phyloP scores from a whole-genome alignment of 179 eudicot genomes.

The Carnegiea gigantea region DNA sequence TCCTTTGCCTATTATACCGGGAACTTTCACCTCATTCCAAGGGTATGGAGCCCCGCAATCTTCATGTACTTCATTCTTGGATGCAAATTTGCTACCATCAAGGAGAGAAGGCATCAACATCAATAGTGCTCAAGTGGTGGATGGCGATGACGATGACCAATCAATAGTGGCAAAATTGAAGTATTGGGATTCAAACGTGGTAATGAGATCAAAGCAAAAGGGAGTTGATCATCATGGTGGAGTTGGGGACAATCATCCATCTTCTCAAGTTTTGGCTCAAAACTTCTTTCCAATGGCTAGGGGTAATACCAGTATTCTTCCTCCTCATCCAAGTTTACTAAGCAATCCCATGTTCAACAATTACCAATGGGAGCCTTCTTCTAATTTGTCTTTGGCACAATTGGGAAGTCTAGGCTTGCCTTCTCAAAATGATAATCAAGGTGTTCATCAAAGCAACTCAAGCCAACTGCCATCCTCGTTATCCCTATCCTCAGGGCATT shows the following conservation, averaged over 20 bases:
- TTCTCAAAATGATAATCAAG: slow-evolving; percentile 24
- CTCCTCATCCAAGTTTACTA: slow-evolving; percentile 27
- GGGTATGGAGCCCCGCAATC: slow-evolving; percentile 26
- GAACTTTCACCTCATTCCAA: slow-evolving; percentile 22
- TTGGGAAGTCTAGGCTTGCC: slow-evolving; percentile 28
- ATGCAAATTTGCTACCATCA: slow-evolving; percentile 29
- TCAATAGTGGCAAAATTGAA: slow-evolving; percentile 26
- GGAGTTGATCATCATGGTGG: slow-evolving; percentile 20
- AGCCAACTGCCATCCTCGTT: slow-evolving; percentile 26
- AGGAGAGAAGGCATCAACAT: slow-evolving; percentile 33
- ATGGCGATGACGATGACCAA: slow-evolving; percentile 21
- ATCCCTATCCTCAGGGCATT: slow-evolving; percentile 31
- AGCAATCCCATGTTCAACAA: slow-evolving; percentile 32
- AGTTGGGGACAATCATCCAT: slow-evolving; percentile 3
- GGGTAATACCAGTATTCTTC: slow-evolving; percentile 17
- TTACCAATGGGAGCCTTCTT: slow-evolving; percentile 40
- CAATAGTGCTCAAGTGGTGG: slow-evolving; percentile 12
- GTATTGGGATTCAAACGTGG: slow-evolving; percentile 29
- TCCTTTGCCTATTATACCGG: slow-evolving; percentile 67
- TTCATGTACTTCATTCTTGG: slow-evolving; percentile 34
- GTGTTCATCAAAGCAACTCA: slow-evolving; percentile 18
- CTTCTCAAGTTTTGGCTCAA: slow-evolving; percentile 39
- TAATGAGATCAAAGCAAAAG: slow-evolving; percentile 33
- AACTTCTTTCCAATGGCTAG: slow-evolving; percentile 44
- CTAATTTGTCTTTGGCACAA: slow-evolving; percentile 40